Evolutionary conservation across 495 filamentous ascomycete species (phyloP).

Genomic region (Acidomyces sp.): DNA sequence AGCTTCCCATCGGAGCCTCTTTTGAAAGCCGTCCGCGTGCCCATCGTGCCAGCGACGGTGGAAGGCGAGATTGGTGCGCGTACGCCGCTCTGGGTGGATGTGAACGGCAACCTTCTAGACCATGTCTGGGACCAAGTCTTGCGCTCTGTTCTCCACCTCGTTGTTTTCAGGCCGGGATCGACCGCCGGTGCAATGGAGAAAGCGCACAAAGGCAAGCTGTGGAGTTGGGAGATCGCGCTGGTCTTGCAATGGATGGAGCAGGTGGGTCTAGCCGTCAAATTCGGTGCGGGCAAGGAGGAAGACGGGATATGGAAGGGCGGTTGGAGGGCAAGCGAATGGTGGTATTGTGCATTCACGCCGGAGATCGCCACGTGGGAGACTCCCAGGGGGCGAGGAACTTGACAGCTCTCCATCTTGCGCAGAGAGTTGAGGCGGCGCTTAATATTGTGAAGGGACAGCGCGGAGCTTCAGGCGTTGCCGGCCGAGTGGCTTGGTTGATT

Average conservation of each 20-base stretch:
- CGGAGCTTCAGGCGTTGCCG: no score
- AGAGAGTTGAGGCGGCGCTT: no score
- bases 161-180: slow-evolving; percentile 49
- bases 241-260: slow-evolving; percentile 22
- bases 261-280: background rate
- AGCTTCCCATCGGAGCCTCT: slow-evolving; percentile 6
- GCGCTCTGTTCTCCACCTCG: slow-evolving; percentile 41
- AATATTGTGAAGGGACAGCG: no score
- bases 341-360: background rate
- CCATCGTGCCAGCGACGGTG: slow-evolving; percentile 20
- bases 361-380: background rate
- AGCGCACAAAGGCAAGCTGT: slow-evolving; percentile 47
- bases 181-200: slow-evolving; percentile 37
- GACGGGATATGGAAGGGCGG: background rate
- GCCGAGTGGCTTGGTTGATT: no score
- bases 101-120: slow-evolving; percentile 48
- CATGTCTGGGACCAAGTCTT: slow-evolving; percentile 54
- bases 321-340: background rate
- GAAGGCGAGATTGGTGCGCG: slow-evolving; percentile 19
- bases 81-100: slow-evolving; percentile 70
- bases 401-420: no score
- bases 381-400: background rate
- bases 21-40: slow-evolving; percentile 14
- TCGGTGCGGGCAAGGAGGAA: background rate
- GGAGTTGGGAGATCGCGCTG: slow-evolving; percentile 52